Evolutionary conservation across 2,329 filamentous ascomycete genomes (phyloP).

Genomic region (Macrophomina phaseolina): DNA sequence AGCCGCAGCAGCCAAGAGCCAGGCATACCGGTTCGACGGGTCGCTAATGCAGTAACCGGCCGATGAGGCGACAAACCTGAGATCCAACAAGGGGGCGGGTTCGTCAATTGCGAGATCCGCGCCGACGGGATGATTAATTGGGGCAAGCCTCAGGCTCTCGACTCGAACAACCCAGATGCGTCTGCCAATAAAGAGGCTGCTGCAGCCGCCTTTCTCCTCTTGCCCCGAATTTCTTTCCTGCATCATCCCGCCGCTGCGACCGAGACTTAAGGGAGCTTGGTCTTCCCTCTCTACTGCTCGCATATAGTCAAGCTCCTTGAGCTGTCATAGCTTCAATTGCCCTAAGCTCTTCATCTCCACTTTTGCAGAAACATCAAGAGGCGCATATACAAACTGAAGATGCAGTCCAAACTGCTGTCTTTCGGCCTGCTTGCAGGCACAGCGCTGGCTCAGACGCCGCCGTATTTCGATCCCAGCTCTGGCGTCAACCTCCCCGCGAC

Average conservation of each 20-base stretch:
- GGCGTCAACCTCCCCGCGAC: slow-evolving; percentile 13
- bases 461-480: slow-evolving; percentile 15
- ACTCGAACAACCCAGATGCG: background rate
- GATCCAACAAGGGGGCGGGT: background rate
- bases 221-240: background rate
- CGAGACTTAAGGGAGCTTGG: background rate
- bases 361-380: background rate
- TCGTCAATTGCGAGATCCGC: slow-evolving; percentile 1
- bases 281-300: background rate
- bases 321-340: background rate
- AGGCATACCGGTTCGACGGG: slow-evolving; percentile 1
- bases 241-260: background rate
- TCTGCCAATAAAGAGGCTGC: slow-evolving; percentile 8
- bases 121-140: slow-evolving; percentile 5
- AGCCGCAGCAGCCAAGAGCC: slow-evolving; percentile 11
- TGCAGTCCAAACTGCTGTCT: background rate
- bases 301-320: background rate
- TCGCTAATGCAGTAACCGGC: slow-evolving; percentile 7
- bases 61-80: slow-evolving; percentile 7
- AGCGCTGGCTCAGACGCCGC: slow-evolving; percentile 21
- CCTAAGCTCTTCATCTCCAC: background rate
- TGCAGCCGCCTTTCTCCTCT: slow-evolving; percentile 2
- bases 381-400: background rate
- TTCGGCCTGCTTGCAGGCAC: slow-evolving; percentile 15
- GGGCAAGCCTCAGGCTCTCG: slow-evolving; percentile 1